A percentile compares a stretch with the other conserved stretches of the same genome.
phyloP scores from a whole-genome alignment of 2,329 filamentous ascomycete species.

The Rachicladosporium sp. region DNA sequence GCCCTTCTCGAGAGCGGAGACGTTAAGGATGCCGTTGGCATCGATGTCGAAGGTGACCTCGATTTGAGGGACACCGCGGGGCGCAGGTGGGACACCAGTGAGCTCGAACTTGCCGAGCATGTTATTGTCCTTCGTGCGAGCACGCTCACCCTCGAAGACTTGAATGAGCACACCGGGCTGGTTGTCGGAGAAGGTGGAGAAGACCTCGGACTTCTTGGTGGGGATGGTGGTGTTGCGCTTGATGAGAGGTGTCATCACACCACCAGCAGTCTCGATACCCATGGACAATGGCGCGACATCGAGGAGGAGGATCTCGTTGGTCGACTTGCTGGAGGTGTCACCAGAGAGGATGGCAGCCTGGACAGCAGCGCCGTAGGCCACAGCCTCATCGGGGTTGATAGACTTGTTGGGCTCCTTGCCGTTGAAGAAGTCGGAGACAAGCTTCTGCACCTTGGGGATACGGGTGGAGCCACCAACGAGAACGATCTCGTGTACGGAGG shows the following conservation, averaged over 20 bases:
- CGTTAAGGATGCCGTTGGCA: constrained; percentile 99
- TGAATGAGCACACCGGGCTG: constrained; percentile 98
- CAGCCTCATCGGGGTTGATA: constrained; percentile 98
- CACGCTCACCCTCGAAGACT: constrained; percentile 97
- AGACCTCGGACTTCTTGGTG: constrained; percentile 99
- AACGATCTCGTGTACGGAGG: constrained; percentile 94
- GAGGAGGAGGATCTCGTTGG: constrained; percentile 94
- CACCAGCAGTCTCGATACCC: constrained; percentile 98
- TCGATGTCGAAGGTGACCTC: constrained; percentile 98
- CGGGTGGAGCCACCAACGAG: constrained; percentile 95
- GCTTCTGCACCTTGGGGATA: constrained; percentile 98
- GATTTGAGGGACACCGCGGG: constrained; percentile 96
- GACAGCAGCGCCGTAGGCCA: constrained; percentile 94
- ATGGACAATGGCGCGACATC: constrained; percentile 90
- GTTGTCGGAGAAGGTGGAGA: constrained; percentile 99
- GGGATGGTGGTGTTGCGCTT: constrained; percentile 99
- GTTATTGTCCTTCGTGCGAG: constrained; percentile 98
- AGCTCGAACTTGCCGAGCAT: constrained; percentile 98
- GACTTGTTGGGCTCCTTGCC: constrained; percentile 99
- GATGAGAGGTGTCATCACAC: constrained; percentile 99
- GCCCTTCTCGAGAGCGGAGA: constrained; percentile 96
- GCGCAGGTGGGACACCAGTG: constrained; percentile 89
- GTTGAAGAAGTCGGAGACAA: constrained; percentile 99
- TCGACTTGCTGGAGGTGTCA: constrained; percentile 91
- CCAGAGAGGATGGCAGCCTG: constrained; percentile 95